Evolutionary conservation across 2,329 filamentous ascomycete genomes (phyloP), one percentile per base, ranked within the genome.

Genomic region (Cladosporium colombiae): DNA sequence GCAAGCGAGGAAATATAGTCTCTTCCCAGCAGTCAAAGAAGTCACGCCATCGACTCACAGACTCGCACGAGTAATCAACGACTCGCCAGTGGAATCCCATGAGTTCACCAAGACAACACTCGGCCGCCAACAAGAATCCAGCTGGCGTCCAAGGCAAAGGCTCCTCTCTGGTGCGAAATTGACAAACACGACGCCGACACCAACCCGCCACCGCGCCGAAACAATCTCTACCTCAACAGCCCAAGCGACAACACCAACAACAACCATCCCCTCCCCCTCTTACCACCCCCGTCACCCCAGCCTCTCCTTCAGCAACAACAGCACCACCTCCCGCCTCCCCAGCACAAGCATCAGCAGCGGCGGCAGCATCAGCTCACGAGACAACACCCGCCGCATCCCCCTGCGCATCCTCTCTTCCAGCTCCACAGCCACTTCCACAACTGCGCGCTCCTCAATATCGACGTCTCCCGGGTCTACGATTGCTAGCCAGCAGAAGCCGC

Each of bases 211-310:
- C 5, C 62, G 52, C 37, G 27, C 52, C 5, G 27, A 58, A 14
- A 64, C 61, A 16, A 44, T 21, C 16, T 21, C 60, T 8, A 31
- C 53, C 53, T 44, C 65, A 40, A 33, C 35, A 29, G 40, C 52
- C 5, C 21, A 62, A 55, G 21, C 29, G 18, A 37, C 46, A 56
- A 23, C 46, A 1, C n/a, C 67, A 67, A 14, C 65, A 64, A 27
- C 70, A 62, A 35, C 70, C 65, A 27, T 68, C 67, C 53, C 62
- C 29, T 67, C 68, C 25, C 62, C 70, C 1, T 68, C 69, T 33
- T 72, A 73, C 66, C 69, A 70, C 1, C 73, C 70, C 1, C 68
- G 71, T 18, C 74, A 75, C 60, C 68, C 72, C 50, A 72, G 68
- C 62, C 56, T 72, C 8, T 66, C 71, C n/a, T 67, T 62, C 52